A percentile compares a stretch with the other conserved stretches of the same genome.
Evolutionary conservation across 1,284 basidiomycete species (phyloP).

Genomic region (Cutaneotrichosporon sp.): DNA sequence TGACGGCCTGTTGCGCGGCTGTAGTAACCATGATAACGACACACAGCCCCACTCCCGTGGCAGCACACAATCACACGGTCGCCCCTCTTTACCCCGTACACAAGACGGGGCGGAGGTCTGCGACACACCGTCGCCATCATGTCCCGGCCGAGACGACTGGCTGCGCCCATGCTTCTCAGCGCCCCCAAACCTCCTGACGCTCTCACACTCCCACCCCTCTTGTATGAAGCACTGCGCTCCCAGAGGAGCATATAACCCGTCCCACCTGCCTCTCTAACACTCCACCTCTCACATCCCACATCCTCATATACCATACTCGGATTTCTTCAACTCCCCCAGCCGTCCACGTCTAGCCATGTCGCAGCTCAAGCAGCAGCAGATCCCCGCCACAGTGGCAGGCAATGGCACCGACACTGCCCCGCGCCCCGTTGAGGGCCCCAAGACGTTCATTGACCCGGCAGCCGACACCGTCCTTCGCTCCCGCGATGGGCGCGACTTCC

Average conservation of each 20-base stretch:
- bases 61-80: too few relatives aligned
- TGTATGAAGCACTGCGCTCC: background rate
- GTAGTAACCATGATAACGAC: too few relatives aligned
- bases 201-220: background rate
- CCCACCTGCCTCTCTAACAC: background rate
- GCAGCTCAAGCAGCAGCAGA: slow-evolving; percentile 5
- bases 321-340: background rate
- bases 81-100: too few relatives aligned
- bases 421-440: slow-evolving; percentile 2
- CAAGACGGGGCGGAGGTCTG: too few relatives aligned
- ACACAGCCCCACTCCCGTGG: too few relatives aligned
- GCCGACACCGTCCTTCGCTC: slow-evolving; percentile 30
- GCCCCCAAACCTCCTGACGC: background rate
- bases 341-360: background rate
- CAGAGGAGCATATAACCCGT: background rate
- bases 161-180: background rate
- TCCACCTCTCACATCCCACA: background rate
- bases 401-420: background rate
- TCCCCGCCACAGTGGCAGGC: background rate
- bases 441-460: slow-evolving; percentile 28
- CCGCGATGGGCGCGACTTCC: slow-evolving; percentile 27
- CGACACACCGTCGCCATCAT: background rate
- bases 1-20: too few relatives aligned
- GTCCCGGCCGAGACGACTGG: background rate
- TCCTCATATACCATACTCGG: background rate